Evolutionary conservation across 148 eudicot species (phyloP).

Genomic region (Suaeda aralocaspica): DNA sequence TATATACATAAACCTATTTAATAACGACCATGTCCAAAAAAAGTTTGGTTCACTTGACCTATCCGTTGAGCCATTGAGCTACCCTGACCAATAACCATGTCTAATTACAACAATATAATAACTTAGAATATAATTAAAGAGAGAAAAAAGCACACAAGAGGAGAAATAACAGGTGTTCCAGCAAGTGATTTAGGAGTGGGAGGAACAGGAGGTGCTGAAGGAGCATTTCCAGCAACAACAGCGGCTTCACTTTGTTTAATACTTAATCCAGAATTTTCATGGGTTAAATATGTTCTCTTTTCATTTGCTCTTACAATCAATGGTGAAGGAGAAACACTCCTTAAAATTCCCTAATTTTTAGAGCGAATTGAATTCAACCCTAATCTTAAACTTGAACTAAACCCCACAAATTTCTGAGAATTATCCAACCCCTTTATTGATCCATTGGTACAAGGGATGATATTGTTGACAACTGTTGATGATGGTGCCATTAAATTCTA

Average conservation of each 20-base stretch:
- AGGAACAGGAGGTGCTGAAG: conserved; percentile 70
- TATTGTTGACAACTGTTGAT: conserved; percentile 23
- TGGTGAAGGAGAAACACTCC: neutral
- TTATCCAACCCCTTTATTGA: conserved; percentile 32
- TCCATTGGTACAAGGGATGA: conserved; percentile 31
- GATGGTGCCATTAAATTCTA: conserved; percentile 32
- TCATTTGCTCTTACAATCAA: conserved; percentile 41
- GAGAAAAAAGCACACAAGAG: conserved; percentile 50
- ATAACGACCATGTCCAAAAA: too few species aligned
- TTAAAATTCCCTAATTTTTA: neutral
- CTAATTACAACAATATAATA: too few species aligned
- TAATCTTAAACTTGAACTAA: conserved; percentile 9
- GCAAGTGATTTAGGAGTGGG: conserved; percentile 52
- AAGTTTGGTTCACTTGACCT: too few species aligned
- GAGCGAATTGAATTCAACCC: conserved; percentile 16
- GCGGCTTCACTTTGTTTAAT: conserved; percentile 88
- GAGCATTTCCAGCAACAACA: conserved; percentile 74
- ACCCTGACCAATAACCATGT: too few species aligned
- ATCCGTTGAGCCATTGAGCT: too few species aligned
- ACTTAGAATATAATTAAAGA: neutral
- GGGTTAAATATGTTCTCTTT: conserved; percentile 26
- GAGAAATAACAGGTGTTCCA: conserved; percentile 58
- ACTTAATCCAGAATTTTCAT: conserved; percentile 39
- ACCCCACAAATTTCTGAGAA: conserved; percentile 21
- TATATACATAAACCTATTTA: too few species aligned